These are phyloP conservation scores for Cladosporium halotolerans DNA, from an alignment of 2,329 filamentous ascomycete species.

Conservation along the genomic window DNA sequence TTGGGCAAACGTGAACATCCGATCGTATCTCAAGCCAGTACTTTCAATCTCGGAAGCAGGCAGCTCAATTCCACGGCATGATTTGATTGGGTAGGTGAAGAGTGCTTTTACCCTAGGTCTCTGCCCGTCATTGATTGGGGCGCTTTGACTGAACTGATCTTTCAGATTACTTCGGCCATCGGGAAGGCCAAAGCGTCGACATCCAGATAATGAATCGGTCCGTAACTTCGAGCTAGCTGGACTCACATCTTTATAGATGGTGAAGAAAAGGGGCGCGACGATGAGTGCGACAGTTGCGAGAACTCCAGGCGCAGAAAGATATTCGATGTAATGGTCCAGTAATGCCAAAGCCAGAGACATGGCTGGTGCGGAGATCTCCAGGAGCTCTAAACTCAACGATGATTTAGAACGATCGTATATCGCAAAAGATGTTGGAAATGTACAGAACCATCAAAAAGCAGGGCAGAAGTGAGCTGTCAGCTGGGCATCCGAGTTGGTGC, in stretches of 20 bases:
- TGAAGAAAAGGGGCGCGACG: slow-evolving; percentile 15
- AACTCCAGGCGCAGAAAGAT: slow-evolving; percentile 16
- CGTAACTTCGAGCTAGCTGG: not conserved
- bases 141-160: slow-evolving; percentile 16
- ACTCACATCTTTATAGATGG: slow-evolving; percentile 7
- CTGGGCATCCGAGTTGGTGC: too few relatives aligned
- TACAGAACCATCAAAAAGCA: too few relatives aligned
- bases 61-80: slow-evolving; percentile 71
- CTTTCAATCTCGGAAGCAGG: slow-evolving; percentile 56
- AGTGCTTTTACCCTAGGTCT: slow-evolving; percentile 58
- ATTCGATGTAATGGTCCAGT: slow-evolving; percentile 20
- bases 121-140: slow-evolving; percentile 19
- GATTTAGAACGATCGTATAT: too few relatives aligned
- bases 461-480: too few relatives aligned
- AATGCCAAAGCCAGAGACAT: slow-evolving; percentile 16
- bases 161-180: slow-evolving; percentile 20
- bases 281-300: slow-evolving; percentile 17
- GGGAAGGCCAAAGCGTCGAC: slow-evolving; percentile 21
- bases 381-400: too few relatives aligned
- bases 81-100: slow-evolving; percentile 77
- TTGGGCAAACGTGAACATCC: slow-evolving; percentile 77
- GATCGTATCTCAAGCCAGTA: slow-evolving; percentile 69
- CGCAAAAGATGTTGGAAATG: too few relatives aligned
- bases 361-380: not conserved
- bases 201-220: slow-evolving; percentile 20